Evolutionary conservation across 2,329 filamentous ascomycete genomes (phyloP), one percentile per base, ranked within the genome.

Genomic region (Aspergillus sp.): DNA sequence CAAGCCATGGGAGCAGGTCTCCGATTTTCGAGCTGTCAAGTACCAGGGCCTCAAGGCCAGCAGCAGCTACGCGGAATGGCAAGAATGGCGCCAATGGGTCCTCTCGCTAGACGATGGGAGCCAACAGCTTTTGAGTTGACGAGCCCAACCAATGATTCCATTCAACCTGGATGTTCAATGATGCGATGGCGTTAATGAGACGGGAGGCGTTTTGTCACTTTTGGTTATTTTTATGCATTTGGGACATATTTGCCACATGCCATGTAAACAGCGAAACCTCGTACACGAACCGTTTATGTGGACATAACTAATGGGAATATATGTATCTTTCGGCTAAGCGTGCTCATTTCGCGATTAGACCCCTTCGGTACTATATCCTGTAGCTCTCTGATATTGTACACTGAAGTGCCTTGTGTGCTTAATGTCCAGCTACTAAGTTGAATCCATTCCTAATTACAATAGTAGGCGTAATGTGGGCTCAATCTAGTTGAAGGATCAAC

Each of bases 41-140:
- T 99, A 98, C 75, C 91, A 95, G 77, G 95, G 95, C 19, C 87
- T 88, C 78, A 93, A 91, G 80, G 85, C 88, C 57, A 87, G 81
- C 58, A 75, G 95, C 61, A 81, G 77, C 52, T 96, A 91, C 73
- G 76, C 75, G 1, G 90, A 94, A 69, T 98, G 88, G 83, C 88
- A 86, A 81, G 84, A 84, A 66, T 97, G 92, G 91, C 86, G 86
- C 73, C 84, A 88, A 15, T 95, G 91, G 90, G 84, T 88, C 15
- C 54, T 71, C 23, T 69, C 69, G 51, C 53, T 74, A 57, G 70
- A 70, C 8, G 73, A 72, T 52, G 72, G 72, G 7, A 62, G 57
- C 21, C 68, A 68, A 52, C 64, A 70, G 15, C 56, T 75, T 21
- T 54, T 70, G 30, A 32, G 25, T n/a, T 53, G 39, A 44, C 17